A percentile compares a stretch with the other conserved stretches of the same genome.
These are phyloP conservation scores for Westerdykella sp. DNA, from an alignment of 2,329 filamentous ascomycete genomes.

Conservation along the genomic window DNA sequence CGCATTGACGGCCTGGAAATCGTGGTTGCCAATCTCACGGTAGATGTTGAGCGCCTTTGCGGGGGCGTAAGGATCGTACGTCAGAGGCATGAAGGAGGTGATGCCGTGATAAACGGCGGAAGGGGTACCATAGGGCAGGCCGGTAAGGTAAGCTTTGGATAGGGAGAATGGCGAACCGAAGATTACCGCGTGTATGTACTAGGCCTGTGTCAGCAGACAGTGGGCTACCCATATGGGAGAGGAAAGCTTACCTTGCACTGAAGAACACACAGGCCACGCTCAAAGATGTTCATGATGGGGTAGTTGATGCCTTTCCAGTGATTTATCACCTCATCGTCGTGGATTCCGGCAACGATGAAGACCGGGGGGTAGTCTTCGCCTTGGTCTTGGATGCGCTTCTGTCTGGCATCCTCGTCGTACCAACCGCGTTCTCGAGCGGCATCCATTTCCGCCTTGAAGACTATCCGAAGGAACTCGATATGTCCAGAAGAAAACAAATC, in stretches of 20 bases:
- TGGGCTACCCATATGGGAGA: conserved; percentile 4
- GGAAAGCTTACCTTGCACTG: conserved; percentile 72
- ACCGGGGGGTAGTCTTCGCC: conserved; percentile 73
- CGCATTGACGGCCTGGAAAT: conserved; percentile 82
- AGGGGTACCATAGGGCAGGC: conserved; percentile 63
- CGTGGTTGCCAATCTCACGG: conserved; percentile 67
- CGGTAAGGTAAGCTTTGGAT: conserved; percentile 66
- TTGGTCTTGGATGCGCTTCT: conserved; percentile 55
- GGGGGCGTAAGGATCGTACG: conserved; percentile 58
- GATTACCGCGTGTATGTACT: conserved; percentile 83
- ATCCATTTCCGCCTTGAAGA: conserved; percentile 66
- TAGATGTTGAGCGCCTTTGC: conserved; percentile 82
- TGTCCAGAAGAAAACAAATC: conserved; percentile 96
- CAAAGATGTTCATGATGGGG: conserved; percentile 99
- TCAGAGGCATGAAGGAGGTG: conserved; percentile 75
- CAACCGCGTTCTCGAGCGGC: conserved; percentile 64
- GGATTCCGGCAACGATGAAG: conserved; percentile 87
- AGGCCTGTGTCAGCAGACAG: conserved; percentile 3
- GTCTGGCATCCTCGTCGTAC: conserved; percentile 60
- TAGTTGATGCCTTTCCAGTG: conserved; percentile 96
- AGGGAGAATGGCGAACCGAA: conserved; percentile 88
- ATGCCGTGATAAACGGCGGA: conserved; percentile 92
- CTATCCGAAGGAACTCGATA: conserved; percentile 83
- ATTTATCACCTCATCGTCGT: conserved; percentile 94
- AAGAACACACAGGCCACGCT: conserved; percentile 88